phyloP scores from a whole-genome alignment of 2,329 filamentous ascomycete species.

The Ophiostoma pallidulum region DNA sequence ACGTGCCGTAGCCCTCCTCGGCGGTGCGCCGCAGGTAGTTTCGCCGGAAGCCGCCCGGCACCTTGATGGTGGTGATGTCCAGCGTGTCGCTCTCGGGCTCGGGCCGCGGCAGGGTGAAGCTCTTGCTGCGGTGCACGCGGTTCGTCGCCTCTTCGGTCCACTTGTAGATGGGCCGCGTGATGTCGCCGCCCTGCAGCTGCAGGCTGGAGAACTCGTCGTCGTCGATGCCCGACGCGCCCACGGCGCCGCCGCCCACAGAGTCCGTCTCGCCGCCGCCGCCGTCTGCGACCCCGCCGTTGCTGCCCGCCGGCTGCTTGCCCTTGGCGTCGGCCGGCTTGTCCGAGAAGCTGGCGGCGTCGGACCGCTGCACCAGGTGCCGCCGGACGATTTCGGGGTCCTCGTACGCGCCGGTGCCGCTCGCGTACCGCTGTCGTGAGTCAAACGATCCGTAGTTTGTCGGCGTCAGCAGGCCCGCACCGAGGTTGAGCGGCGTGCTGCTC shows the following conservation, averaged over 20 bases:
- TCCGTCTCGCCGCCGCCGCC: constrained; percentile 24
- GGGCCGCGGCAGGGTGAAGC: constrained; percentile 69
- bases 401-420: constrained; percentile 48
- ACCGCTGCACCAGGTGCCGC: constrained; percentile 72
- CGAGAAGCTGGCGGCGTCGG: constrained; percentile 40
- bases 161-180: constrained; percentile 89
- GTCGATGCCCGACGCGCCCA: constrained; percentile 28
- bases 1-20: constrained; percentile 32
- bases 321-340: constrained; percentile 43
- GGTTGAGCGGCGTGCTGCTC: constrained; percentile 17
- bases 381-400: constrained; percentile 90
- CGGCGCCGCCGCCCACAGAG: constrained; percentile 1
- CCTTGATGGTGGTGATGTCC: constrained; percentile 82
- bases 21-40: constrained; percentile 75
- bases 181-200: constrained; percentile 84
- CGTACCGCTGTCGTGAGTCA: constrained; percentile 53
- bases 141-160: constrained; percentile 84
- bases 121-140: constrained; percentile 70
- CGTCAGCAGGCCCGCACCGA: constrained; percentile 38
- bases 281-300: constrained; percentile 22
- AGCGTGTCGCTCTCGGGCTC: constrained; percentile 71
- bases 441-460: constrained; percentile 80
- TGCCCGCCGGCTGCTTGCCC: constrained; percentile 43
- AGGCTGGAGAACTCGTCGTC: constrained; percentile 89
- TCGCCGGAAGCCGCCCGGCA: constrained; percentile 86